Evolutionary conservation across 108 stramenopile genomes (phyloP).

Genomic region (Pseudonitzschia pungens): DNA sequence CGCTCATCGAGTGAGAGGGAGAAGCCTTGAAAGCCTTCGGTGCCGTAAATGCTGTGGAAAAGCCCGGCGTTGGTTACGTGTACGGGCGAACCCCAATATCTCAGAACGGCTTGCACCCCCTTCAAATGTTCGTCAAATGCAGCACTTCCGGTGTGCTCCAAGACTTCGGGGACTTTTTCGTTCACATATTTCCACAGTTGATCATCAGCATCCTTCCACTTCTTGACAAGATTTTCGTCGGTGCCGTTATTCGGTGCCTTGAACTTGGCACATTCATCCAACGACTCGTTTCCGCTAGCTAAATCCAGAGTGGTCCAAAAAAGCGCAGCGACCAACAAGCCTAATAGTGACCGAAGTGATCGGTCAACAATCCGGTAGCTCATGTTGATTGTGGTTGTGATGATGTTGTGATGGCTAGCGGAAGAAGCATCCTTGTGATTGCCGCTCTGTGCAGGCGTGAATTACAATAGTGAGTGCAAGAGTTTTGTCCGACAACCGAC

Average conservation of each 20-base stretch:
- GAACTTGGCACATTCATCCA: constrained; percentile 30
- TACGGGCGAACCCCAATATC: constrained; percentile 61
- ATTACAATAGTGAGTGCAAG: too few species aligned
- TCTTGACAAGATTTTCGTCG: constrained; percentile 19
- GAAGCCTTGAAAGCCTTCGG: constrained; percentile 82
- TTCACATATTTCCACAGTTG: constrained; percentile 51
- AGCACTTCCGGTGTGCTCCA: constrained; percentile 67
- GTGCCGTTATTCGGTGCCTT: constrained; percentile 62
- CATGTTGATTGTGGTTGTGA: too few species aligned
- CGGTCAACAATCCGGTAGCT: neutral
- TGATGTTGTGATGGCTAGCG: too few species aligned
- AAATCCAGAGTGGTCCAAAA: neutral
- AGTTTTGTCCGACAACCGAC: too few species aligned
- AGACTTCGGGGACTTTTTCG: constrained; percentile 54
- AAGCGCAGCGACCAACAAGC: neutral
- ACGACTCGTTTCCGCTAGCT: neutral
- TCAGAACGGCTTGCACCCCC: constrained; percentile 63
- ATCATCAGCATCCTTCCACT: constrained; percentile 51
- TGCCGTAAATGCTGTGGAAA: constrained; percentile 81
- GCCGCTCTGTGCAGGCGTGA: too few species aligned
- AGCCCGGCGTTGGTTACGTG: constrained; percentile 59
- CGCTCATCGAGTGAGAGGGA: constrained; percentile 59
- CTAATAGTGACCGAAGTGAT: neutral
- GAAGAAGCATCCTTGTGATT: too few species aligned
- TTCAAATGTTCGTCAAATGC: constrained; percentile 72